Evolutionary conservation across 208 protist species (phyloP), one percentile per base, ranked within the genome.

Genomic region (Endotrypanum monterogeii): DNA sequence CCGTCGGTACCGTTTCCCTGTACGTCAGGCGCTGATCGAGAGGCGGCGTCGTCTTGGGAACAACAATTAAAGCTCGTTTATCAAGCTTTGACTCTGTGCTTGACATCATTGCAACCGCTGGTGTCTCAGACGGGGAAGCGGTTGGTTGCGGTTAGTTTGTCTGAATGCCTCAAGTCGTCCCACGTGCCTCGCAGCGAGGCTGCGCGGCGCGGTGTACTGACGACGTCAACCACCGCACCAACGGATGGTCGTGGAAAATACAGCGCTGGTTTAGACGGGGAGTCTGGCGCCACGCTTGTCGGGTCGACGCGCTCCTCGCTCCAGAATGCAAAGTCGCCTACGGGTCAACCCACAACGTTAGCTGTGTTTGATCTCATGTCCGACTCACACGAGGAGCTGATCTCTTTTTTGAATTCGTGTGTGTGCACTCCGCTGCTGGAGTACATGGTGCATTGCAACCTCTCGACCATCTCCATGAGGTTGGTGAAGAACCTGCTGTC

Each of bases 401-500:
- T 75, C 44, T 74, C 81, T 3, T 85, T 84, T 20, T 82, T 89
- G 50, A 93, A 88, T 72, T 76, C 83, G 41, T 74, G 81, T 37
- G 78, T 95, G 30, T 83, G 80, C 35, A 77, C 80, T 35, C 81
- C 89, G 16, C 71, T 95, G 52, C 39, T 93, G 66, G 85, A 84
- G 14, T 89, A 89, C 65, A 77, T 92, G 46, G 44, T 82, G 57
- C 74, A 77, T 61, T 79, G 82, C 35, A 77, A 89, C 68, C 58
- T 91, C 14, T 67, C 76, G 44, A 74, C 78, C 18, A 75, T 86
- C 48, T 76, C 88, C 4, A 86, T 85, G 41, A 74, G 83, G 35
- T 74, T 95, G n/a, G 46, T 88, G 20, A 83, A 89, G 61, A 78
- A 83, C 56, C 79, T 83, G 39, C 66, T 95, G 48, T 35, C 78